A percentile compares a stretch with the other conserved stretches of the same genome.
Evolutionary conservation across 2,329 filamentous ascomycete species (phyloP).

Genomic region (Phymatotrichopsis omnivora): DNA sequence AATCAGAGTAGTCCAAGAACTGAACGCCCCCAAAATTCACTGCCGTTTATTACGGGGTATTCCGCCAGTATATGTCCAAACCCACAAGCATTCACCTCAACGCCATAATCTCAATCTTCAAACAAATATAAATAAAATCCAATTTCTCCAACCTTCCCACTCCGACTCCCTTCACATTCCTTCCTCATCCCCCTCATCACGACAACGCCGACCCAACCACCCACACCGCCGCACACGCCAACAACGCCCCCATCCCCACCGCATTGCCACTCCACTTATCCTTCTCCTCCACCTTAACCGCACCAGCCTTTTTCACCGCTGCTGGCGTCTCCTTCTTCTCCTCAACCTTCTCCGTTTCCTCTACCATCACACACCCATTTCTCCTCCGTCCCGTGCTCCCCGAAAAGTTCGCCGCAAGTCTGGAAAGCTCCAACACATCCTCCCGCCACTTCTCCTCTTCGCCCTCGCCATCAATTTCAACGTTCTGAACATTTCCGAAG

Average conservation of each 20-base stretch:
- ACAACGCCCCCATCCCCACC: constrained; percentile 51
- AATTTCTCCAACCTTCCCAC: too few relatives aligned
- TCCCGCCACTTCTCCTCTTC: constrained; percentile 53
- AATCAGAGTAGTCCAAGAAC: too few relatives aligned
- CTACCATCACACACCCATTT: constrained; percentile 29
- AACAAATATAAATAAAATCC: too few relatives aligned
- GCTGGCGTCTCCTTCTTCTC: constrained; percentile 29
- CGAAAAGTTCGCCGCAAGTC: constrained; percentile 40
- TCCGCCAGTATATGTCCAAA: too few relatives aligned
- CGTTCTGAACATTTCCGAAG: constrained; percentile 95
- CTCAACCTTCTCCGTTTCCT: constrained; percentile 23
- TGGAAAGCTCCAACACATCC: constrained; percentile 64
- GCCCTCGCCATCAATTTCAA: constrained; percentile 63
- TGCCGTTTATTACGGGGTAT: too few relatives aligned
- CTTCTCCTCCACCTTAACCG: constrained; percentile 53
- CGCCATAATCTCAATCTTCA: too few relatives aligned
- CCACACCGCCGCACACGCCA: constrained; percentile 45
- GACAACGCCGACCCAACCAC: constrained; percentile 25
- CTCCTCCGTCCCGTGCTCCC: constrained; percentile 32
- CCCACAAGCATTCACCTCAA: too few relatives aligned
- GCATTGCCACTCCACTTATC: constrained; percentile 59
- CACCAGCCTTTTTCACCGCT: constrained; percentile 38
- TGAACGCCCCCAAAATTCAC: too few relatives aligned
- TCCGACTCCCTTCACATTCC: too few relatives aligned
- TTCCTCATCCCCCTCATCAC: too few relatives aligned